phyloP scores from a whole-genome alignment of 2,329 filamentous ascomycete genomes.

The Acarospora socialis region DNA sequence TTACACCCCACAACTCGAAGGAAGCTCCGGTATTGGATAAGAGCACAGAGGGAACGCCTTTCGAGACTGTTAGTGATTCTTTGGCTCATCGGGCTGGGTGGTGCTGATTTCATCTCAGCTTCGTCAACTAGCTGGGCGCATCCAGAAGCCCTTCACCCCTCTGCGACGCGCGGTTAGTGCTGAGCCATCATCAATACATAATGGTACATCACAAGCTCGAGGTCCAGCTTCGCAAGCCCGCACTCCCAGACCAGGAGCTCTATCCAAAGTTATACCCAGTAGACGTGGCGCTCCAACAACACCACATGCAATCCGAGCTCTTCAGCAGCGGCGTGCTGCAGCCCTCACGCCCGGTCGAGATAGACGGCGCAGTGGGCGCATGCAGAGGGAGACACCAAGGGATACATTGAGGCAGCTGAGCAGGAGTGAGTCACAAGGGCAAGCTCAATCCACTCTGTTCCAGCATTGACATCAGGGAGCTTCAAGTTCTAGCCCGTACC shows the following conservation, averaged over 20 bases:
- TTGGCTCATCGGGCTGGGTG: not conserved
- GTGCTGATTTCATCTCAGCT: conserved; percentile 15
- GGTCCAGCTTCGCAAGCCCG: conserved; percentile 3
- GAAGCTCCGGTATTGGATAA: conserved; percentile 3
- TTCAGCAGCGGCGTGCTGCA: conserved; percentile 36
- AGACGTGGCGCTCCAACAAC: conserved; percentile 34
- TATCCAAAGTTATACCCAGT: conserved; percentile 14
- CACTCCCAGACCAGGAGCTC: not conserved
- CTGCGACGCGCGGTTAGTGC: conserved; percentile 22
- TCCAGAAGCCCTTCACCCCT: conserved; percentile 22
- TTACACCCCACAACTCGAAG: conserved; percentile 8
- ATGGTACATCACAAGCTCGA: conserved; percentile 3
- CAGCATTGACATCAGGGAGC: not conserved
- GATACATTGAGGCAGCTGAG: conserved; percentile 40
- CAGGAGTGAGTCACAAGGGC: conserved; percentile 26
- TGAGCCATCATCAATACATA: conserved; percentile 20
- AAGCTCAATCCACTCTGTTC: not conserved
- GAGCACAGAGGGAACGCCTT: conserved; percentile 4
- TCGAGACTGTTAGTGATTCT: conserved; percentile 6
- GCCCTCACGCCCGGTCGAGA: conserved; percentile 36
- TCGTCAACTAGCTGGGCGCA: conserved; percentile 18
- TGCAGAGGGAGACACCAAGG: conserved; percentile 41
- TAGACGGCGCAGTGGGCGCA: conserved; percentile 33
- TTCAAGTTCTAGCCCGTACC: conserved; percentile 27
- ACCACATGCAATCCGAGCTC: conserved; percentile 39